These are phyloP conservation scores for Cercospora zeae-maydis DNA, from an alignment of 2,329 filamentous ascomycete species.

Conservation along the genomic window DNA sequence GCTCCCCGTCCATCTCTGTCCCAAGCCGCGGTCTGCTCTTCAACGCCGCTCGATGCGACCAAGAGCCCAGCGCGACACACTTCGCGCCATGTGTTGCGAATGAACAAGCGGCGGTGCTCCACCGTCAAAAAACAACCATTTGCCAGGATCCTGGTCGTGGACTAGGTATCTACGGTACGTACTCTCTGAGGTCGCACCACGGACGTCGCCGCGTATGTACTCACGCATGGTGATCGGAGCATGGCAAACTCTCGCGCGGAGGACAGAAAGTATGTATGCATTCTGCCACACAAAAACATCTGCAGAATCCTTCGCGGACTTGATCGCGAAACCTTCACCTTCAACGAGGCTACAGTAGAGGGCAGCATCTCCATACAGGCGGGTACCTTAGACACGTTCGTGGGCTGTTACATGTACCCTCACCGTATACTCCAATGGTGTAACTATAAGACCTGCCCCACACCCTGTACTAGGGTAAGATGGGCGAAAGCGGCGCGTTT, in stretches of 20 bases:
- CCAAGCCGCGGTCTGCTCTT: neutral
- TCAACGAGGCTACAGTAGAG: too few relatives aligned
- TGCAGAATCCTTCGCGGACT: neutral
- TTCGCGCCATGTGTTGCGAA: neutral
- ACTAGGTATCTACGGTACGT: neutral
- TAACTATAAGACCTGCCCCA: too few relatives aligned
- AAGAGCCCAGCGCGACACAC: neutral
- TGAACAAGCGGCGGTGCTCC: neutral
- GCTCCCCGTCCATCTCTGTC: neutral
- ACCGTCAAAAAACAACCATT: neutral
- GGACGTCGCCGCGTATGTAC: neutral
- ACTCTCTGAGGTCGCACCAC: neutral
- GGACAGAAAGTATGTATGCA: neutral
- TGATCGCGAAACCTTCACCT: neutral
- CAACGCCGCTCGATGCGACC: constrained; percentile 3
- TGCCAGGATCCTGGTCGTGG: neutral
- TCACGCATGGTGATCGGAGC: neutral
- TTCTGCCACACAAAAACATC: neutral
- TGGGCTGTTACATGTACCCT: too few relatives aligned
- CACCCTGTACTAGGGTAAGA: constrained; percentile 16
- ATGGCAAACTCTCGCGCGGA: neutral
- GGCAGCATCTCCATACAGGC: too few relatives aligned
- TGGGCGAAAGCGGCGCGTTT: constrained; percentile 14
- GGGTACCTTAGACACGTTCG: too few relatives aligned
- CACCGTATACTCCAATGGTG: too few relatives aligned